phyloP scores from a whole-genome alignment of 176 grass and related monocot species.

The Zoysia japonica region DNA sequence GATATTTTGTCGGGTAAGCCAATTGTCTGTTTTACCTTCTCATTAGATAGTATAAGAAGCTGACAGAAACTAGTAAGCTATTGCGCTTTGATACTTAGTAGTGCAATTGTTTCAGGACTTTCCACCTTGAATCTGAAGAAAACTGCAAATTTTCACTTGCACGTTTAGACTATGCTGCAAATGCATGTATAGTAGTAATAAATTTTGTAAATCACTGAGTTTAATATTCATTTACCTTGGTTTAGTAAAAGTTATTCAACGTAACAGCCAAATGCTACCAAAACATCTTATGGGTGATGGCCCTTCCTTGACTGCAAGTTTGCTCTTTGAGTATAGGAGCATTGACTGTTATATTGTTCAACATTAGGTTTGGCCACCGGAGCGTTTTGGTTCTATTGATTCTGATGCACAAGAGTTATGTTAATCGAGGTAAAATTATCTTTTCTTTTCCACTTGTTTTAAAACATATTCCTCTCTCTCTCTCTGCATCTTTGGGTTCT shows the following conservation, averaged over 20 bases:
- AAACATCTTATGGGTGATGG: not conserved
- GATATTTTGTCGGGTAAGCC: conserved; percentile 60
- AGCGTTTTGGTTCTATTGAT: conserved; percentile 50
- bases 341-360: conserved; percentile 23
- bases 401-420: conserved; percentile 41
- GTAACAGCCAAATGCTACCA: not conserved
- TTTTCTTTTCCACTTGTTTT: not conserved
- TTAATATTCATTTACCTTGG: not conserved
- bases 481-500: not conserved
- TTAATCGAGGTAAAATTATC: conserved; percentile 25
- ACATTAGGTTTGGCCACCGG: conserved; percentile 56
- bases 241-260: not conserved
- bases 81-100: not conserved
- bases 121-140: not conserved
- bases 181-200: not conserved
- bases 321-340: conserved; percentile 25
- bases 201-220: not conserved
- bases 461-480: not conserved
- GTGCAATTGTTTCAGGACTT: not conserved
- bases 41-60: not conserved
- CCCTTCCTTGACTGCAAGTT: not conserved
- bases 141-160: not conserved
- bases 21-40: conserved; percentile 3
- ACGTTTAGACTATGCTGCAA: not conserved
- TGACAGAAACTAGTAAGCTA: not conserved